Evolutionary conservation across 345 rosid species (phyloP).

Genomic region (Gossypium thurberi): DNA sequence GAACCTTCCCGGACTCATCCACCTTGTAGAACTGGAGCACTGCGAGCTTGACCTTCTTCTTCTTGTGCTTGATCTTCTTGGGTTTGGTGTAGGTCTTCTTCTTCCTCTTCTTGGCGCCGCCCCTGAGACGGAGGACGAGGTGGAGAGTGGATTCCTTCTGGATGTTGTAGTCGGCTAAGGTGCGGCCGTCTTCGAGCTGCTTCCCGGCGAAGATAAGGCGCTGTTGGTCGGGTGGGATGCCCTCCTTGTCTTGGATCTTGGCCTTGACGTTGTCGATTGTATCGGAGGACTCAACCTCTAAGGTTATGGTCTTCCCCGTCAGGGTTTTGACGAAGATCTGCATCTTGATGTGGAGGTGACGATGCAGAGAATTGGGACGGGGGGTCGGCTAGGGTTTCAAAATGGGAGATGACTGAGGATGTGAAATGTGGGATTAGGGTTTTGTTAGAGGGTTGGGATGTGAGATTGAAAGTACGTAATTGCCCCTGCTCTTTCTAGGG

Average conservation of each 20-base stretch:
- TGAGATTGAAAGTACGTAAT: background rate
- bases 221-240: conserved; percentile 1
- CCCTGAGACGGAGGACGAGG: conserved; percentile 2
- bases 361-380: background rate
- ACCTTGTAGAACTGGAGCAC: conserved; percentile 9
- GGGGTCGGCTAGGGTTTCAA: background rate
- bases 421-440: background rate
- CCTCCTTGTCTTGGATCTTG: conserved; percentile 9
- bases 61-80: conserved; percentile 9
- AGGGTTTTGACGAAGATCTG: conserved; percentile 12
- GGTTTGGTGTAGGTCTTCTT: conserved; percentile 10
- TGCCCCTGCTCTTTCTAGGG: conserved; percentile 8
- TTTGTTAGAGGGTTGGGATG: background rate
- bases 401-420: background rate
- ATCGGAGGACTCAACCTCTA: conserved; percentile 3
- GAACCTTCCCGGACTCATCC: conserved; percentile 4
- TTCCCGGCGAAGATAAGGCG: conserved; percentile 3
- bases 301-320: conserved; percentile 4
- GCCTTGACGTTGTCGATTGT: conserved; percentile 8
- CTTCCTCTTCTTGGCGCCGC: conserved; percentile 9
- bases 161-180: conserved; percentile 6
- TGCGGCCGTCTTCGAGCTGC: conserved; percentile 11
- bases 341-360: background rate
- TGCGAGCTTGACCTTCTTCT: conserved; percentile 9
- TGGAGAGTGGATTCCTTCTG: conserved; percentile 7